Percentiles rank a stretch among this genome's conserved stretches.
Evolutionary conservation across 78 protist genomes (phyloP).

Genomic region (Abeoforma whisleri): DNA sequence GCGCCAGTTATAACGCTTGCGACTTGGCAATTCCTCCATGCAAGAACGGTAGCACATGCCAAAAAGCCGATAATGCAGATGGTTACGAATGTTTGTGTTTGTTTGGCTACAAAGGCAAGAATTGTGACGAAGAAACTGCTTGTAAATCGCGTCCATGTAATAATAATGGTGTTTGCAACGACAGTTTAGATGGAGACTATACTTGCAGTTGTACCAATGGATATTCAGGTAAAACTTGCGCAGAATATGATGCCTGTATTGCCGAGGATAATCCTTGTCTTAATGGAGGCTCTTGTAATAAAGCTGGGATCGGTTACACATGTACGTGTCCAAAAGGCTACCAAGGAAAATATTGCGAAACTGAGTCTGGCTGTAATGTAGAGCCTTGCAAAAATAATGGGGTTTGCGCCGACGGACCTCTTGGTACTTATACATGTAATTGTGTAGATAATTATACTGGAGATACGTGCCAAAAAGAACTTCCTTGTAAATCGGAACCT

Average conservation of each 20-base stretch:
- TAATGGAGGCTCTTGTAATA: neutral
- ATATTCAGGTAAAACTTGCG: neutral
- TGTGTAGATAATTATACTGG: neutral
- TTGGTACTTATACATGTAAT: neutral
- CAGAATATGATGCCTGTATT: neutral
- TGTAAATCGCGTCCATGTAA: neutral
- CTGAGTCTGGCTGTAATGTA: neutral
- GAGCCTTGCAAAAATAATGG: neutral
- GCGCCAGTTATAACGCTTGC: too few relatives aligned
- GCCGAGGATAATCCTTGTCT: neutral
- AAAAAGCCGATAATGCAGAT: neutral
- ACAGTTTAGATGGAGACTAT: neutral
- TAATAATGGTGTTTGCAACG: neutral
- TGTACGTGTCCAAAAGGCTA: neutral
- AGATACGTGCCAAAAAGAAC: neutral
- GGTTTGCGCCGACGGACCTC: neutral
- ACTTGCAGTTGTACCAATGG: neutral
- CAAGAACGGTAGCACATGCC: neutral
- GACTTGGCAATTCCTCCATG: neutral
- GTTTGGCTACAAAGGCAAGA: neutral
- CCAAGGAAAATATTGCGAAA: neutral
- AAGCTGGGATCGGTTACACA: neutral
- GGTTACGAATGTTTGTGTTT: neutral
- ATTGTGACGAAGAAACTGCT: neutral
- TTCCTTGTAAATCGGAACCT: neutral